Conservation (phyloP, 805 yeast species). For the Saccharomycopsis sp. region DNA sequence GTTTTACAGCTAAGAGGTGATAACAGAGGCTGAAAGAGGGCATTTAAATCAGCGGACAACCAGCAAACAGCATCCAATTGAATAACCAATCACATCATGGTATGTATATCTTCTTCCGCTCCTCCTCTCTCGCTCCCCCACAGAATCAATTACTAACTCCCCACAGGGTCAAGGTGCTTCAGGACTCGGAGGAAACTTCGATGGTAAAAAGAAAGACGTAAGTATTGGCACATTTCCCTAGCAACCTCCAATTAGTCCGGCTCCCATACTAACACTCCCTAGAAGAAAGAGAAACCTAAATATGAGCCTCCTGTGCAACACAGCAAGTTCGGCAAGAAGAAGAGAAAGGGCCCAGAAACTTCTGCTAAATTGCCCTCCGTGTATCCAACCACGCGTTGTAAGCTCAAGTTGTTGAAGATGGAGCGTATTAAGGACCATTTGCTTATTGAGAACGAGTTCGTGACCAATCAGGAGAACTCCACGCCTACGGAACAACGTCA, state of each 20-base stretch:
- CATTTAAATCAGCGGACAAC: too few relatives aligned
- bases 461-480: constrained; percentile 86
- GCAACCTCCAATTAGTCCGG: not conserved
- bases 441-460: constrained; percentile 91
- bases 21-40: too few relatives aligned
- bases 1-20: too few relatives aligned
- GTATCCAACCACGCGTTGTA: constrained; percentile 89
- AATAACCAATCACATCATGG: too few relatives aligned
- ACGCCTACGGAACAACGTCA: constrained; percentile 96
- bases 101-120: too few relatives aligned
- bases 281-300: constrained; percentile 84
- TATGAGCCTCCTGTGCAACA: constrained; percentile 95
- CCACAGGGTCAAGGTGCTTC: constrained; percentile 49
- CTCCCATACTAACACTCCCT: not conserved
- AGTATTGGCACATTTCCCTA: not conserved
- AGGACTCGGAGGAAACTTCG: constrained; percentile 42
- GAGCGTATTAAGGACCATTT: constrained; percentile 96
- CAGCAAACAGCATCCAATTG: too few relatives aligned
- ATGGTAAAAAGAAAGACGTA: constrained; percentile 46
- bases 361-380: constrained; percentile 80
- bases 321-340: constrained; percentile 85
- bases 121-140: too few relatives aligned
- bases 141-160: not conserved
- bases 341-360: constrained; percentile 88
- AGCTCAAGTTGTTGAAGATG: constrained; percentile 80